A percentile compares a stretch with the other conserved stretches of the same genome.
Evolutionary conservation across 176 grass and related monocot genomes (phyloP).

Genomic region (Phoenix dactylifera): DNA sequence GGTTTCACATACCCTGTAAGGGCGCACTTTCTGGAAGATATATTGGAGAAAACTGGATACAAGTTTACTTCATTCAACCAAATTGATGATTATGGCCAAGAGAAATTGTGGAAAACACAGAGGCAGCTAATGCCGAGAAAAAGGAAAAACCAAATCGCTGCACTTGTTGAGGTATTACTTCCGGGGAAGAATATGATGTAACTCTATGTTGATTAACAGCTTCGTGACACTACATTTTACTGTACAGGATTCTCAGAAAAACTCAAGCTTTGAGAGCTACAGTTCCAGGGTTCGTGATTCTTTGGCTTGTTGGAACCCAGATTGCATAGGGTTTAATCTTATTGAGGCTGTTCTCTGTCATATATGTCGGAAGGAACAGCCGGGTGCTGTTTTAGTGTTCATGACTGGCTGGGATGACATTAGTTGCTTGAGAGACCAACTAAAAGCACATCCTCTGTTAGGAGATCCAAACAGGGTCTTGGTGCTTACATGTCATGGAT

Average conservation of each 20-base stretch:
- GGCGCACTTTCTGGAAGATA: conserved; percentile 88
- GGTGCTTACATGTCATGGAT: conserved; percentile 91
- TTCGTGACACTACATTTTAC: conserved; percentile 21
- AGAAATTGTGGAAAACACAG: conserved; percentile 98
- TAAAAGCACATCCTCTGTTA: conserved; percentile 83
- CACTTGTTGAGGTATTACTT: conserved; percentile 77
- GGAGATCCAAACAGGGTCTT: conserved; percentile 88
- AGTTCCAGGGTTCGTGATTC: conserved; percentile 78
- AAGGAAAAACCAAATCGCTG: conserved; percentile 92
- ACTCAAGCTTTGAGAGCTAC: conserved; percentile 67
- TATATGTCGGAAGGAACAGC: conserved; percentile 84
- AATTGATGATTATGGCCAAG: conserved; percentile 97
- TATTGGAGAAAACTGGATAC: conserved; percentile 91
- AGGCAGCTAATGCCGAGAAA: conserved; percentile 71
- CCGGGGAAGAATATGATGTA: background rate
- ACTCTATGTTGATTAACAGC: conserved; percentile 11
- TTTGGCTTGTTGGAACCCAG: conserved; percentile 82
- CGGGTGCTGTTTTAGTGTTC: conserved; percentile 90
- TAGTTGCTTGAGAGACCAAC: conserved; percentile 87
- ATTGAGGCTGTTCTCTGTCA: conserved; percentile 91
- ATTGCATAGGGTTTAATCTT: conserved; percentile 95
- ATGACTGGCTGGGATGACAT: conserved; percentile 99
- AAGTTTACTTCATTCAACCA: conserved; percentile 87
- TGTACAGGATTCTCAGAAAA: conserved; percentile 73
- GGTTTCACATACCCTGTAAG: conserved; percentile 94